Evolutionary conservation across 495 filamentous ascomycete species (phyloP).

Genomic region (Penicillium atrosanguineum): DNA sequence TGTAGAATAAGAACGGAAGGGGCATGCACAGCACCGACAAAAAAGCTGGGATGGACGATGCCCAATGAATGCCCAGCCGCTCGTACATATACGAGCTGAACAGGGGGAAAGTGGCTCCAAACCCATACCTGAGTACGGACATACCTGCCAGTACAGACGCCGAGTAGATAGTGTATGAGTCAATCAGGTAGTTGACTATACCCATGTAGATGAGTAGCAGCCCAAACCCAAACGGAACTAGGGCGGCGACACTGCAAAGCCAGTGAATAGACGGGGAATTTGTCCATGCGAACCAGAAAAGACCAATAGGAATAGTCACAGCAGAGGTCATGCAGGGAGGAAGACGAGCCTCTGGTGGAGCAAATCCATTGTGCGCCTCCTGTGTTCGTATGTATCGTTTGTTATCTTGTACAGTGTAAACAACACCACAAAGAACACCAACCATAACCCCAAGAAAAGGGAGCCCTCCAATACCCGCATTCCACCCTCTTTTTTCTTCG

Average conservation of each 20-base stretch:
- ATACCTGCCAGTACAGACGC: constrained; percentile 66
- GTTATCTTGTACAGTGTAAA: constrained; percentile 19
- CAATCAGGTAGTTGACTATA: constrained; percentile 66
- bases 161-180: constrained; percentile 64
- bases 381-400: constrained; percentile 10
- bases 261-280: constrained; percentile 57
- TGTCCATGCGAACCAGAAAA: constrained; percentile 58
- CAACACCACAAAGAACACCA: constrained; percentile 60
- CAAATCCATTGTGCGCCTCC: neutral
- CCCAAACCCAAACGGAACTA: constrained; percentile 58
- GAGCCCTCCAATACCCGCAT: constrained; percentile 57
- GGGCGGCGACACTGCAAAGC: constrained; percentile 51
- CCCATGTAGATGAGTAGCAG: constrained; percentile 59
- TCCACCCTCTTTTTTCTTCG: constrained; percentile 62
- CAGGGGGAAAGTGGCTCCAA: constrained; percentile 67
- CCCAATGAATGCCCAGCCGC: constrained; percentile 66
- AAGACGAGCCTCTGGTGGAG: constrained; percentile 19
- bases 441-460: constrained; percentile 66
- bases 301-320: constrained; percentile 22
- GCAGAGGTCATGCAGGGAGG: constrained; percentile 13
- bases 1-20: neutral
- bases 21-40: constrained; percentile 57
- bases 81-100: constrained; percentile 66
- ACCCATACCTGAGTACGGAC: constrained; percentile 51
- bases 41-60: constrained; percentile 63